These are phyloP conservation scores for Closterium sp. DNA, from an alignment of 139 green algal genomes.

Conservation along the genomic window DNA sequence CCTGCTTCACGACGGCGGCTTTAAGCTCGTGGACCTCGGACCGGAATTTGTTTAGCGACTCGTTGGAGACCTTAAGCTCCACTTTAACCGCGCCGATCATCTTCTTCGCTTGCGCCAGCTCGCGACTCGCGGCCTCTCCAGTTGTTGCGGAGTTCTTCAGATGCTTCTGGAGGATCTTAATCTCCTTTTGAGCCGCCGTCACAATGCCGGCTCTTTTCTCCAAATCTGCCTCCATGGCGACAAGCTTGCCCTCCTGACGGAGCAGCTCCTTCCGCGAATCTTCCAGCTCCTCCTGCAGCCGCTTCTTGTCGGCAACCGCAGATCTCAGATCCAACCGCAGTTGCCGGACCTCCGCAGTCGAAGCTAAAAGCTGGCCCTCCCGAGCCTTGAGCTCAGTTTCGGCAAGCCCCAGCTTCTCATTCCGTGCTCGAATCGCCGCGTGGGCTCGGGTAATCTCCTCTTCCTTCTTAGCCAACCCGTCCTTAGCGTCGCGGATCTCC, in stretches of 20 bases:
- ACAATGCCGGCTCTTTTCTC: neutral
- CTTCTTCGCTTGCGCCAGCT: neutral
- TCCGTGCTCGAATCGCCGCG: neutral
- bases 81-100: slow-evolving; percentile 16
- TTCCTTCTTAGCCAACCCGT: neutral
- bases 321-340: neutral
- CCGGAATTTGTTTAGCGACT: slow-evolving; percentile 9
- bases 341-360: neutral
- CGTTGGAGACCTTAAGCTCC: neutral
- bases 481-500: neutral
- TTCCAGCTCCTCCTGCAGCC: neutral
- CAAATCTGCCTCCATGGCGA: neutral
- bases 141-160: neutral
- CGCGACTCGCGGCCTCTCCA: neutral
- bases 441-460: neutral
- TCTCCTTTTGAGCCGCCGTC: neutral
- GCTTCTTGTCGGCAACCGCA: neutral
- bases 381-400: neutral
- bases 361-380: slow-evolving; percentile 1
- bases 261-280: neutral
- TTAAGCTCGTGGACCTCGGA: slow-evolving; percentile 25
- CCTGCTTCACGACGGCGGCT: neutral
- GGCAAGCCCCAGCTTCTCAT: neutral
- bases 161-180: neutral
- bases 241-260: neutral